These are phyloP conservation scores for Onygenales sp. DNA, from an alignment of 2,329 filamentous ascomycete species.

Conservation along the genomic window DNA sequence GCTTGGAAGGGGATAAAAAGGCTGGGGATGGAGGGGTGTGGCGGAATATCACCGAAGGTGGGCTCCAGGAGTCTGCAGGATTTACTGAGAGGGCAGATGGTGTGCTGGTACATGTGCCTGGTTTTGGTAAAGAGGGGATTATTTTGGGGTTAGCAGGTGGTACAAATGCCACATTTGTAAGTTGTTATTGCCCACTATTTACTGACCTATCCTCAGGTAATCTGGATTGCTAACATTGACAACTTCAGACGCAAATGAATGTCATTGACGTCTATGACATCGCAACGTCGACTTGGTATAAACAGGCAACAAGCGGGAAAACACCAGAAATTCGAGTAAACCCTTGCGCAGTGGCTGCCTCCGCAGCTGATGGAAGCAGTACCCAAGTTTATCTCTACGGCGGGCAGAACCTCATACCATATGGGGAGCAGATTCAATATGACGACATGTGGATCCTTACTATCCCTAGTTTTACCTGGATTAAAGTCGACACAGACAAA, in stretches of 20 bases:
- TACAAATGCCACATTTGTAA: constrained; percentile 55
- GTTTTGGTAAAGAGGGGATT: constrained; percentile 65
- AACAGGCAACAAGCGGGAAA: constrained; percentile 55
- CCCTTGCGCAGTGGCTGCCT: constrained; percentile 65
- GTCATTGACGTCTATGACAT: constrained; percentile 75
- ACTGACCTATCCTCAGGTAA: neutral
- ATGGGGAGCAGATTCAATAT: constrained; percentile 50
- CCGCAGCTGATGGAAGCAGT: constrained; percentile 61
- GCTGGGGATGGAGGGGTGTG: constrained; percentile 56
- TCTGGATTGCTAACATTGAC: neutral
- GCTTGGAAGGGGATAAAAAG: constrained; percentile 42
- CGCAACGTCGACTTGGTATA: constrained; percentile 60
- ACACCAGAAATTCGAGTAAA: constrained; percentile 52
- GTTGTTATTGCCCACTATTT: constrained; percentile 11
- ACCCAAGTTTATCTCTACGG: constrained; percentile 74
- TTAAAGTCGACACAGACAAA: constrained; percentile 47
- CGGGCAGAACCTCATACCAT: constrained; percentile 62
- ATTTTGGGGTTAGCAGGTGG: constrained; percentile 71
- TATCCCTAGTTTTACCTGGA: constrained; percentile 73
- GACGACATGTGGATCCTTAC: constrained; percentile 72
- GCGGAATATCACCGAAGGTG: constrained; percentile 64
- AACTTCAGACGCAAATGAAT: constrained; percentile 52
- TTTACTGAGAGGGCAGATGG: constrained; percentile 69
- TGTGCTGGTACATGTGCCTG: constrained; percentile 63
- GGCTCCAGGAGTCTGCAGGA: constrained; percentile 54